Base-by-base conservation (phyloP, 768 basidiomycete species). In the Suillus occidentalis region DNA sequence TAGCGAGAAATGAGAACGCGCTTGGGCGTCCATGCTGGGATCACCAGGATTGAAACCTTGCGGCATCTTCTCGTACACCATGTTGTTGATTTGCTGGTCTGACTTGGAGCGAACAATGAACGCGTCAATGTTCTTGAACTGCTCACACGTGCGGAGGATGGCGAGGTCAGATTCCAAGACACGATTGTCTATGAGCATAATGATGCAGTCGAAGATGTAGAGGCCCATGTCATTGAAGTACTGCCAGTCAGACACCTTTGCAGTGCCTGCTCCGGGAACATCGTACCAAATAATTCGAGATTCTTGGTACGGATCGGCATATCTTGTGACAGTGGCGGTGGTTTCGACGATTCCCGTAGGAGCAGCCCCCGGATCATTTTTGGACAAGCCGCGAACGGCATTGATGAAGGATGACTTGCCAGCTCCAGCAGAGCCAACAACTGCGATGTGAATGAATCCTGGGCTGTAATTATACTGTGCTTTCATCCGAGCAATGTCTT, bases 71-170 rank as follows among this genome's bases (percentile, higher is more conserved):
- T 66, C 56, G 34, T 37, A 56, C 65, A 61, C 52, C 52, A 63
- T 57, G 45, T 66, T 66, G 42, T 62, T 62, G 61, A 69, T 66
- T 31, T 67, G 60, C 28, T 60, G 42, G 28, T 69, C 68, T 56
- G 68, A 62, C 58, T 69, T 69, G 12, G 67, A 65, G 28, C 67
- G 66, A n/a, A 69, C 64, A 36, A 69, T 63, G 60, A 61, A 69
- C 7, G 47, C 22, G 6, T 25, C 47, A n/a, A n/a, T n/a, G 6
- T 49, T 49, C 22, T 7, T 49, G 47, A 49, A 25, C 47, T 10
- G 47, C 22, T 25, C 47, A 22, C 47, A 49, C 6, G 22, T 13
- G 47, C 13, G 47, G 47, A 49, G 22, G 47, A 49, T 49, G 13
- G 47, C 47, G 6, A 49, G 13, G 47, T 49, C 22, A 2, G 47